Conservation (phyloP, 768 basidiomycete species). For the Rhizopogon rudus region DNA sequence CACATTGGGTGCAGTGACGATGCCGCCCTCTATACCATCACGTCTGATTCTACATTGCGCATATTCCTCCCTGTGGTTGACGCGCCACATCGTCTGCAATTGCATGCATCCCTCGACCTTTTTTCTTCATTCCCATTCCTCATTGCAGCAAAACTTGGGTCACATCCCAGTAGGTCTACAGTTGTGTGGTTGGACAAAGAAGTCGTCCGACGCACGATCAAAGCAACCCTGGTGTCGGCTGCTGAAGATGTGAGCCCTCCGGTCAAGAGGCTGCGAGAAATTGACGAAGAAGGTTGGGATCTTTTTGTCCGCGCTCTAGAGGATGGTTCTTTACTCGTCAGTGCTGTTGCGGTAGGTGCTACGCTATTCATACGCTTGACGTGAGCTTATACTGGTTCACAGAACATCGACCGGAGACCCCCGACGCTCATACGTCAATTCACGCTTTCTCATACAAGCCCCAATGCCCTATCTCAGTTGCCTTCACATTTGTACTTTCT, state of each 20-base stretch:
- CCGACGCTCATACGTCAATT: constrained; percentile 79
- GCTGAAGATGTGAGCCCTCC: constrained; percentile 1
- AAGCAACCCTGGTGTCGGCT: constrained; percentile 31
- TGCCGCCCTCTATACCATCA: constrained; percentile 77
- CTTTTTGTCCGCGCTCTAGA: constrained; percentile 66
- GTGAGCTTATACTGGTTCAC: neutral
- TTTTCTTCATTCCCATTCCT: constrained; percentile 52
- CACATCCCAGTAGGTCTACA: constrained; percentile 34
- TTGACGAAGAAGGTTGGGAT: constrained; percentile 73
- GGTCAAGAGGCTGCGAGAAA: constrained; percentile 49
- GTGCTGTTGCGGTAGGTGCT: constrained; percentile 65
- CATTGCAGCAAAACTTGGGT: constrained; percentile 22
- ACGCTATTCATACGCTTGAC: neutral
- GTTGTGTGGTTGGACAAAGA: constrained; percentile 71
- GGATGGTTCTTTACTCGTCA: constrained; percentile 72
- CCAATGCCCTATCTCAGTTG: constrained; percentile 40
- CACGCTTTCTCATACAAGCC: constrained; percentile 59
- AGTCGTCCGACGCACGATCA: constrained; percentile 45
- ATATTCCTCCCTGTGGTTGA: constrained; percentile 88
- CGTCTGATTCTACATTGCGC: constrained; percentile 75
- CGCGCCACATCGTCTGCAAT: constrained; percentile 76
- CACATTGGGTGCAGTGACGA: constrained; percentile 49
- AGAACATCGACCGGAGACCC: constrained; percentile 89
- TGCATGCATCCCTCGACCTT: constrained; percentile 74
- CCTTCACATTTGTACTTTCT: constrained; percentile 53